These are phyloP conservation scores for Aphanomyces euteiches DNA, from an alignment of 352 stramenopile species.

Conservation along the genomic window DNA sequence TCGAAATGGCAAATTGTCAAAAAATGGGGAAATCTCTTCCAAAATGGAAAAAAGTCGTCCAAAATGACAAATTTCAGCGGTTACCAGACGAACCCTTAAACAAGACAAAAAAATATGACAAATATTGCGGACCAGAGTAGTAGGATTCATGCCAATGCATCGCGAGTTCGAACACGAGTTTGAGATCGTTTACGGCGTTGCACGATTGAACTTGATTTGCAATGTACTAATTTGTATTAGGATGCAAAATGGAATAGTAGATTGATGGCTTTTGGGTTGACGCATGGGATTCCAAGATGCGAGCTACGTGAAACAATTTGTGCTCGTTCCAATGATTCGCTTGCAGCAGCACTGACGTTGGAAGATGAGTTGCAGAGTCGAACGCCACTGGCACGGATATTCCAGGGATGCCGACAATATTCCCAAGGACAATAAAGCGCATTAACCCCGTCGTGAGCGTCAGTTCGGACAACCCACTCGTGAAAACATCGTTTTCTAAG, in stretches of 20 bases:
- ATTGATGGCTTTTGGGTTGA: neutral
- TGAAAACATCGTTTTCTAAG: conserved; percentile 47
- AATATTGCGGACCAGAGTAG: too few species aligned
- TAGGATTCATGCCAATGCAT: too few species aligned
- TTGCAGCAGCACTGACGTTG: conserved; percentile 76
- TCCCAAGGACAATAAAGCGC: conserved; percentile 80
- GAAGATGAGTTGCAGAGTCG: conserved; percentile 47
- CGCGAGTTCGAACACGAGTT: too few species aligned
- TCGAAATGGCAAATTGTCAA: too few species aligned
- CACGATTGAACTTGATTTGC: too few species aligned
- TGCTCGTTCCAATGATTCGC: conserved; percentile 69
- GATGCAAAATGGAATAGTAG: neutral
- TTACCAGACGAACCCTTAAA: too few species aligned
- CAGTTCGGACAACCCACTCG: conserved; percentile 52
- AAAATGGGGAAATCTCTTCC: too few species aligned
- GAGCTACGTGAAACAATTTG: conserved; percentile 65
- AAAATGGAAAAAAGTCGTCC: too few species aligned
- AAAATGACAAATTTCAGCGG: too few species aligned
- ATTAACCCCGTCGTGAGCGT: conserved; percentile 44
- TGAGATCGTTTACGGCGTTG: too few species aligned
- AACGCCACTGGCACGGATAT: conserved; percentile 70
- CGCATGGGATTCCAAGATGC: conserved; percentile 15
- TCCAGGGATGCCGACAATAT: conserved; percentile 82
- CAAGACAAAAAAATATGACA: too few species aligned
- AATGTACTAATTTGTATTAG: too few species aligned